Percentiles rank a stretch among this genome's conserved stretches.
Evolutionary conservation across 345 rosid genomes (phyloP).

Genomic region (Eucalyptus decipiens): DNA sequence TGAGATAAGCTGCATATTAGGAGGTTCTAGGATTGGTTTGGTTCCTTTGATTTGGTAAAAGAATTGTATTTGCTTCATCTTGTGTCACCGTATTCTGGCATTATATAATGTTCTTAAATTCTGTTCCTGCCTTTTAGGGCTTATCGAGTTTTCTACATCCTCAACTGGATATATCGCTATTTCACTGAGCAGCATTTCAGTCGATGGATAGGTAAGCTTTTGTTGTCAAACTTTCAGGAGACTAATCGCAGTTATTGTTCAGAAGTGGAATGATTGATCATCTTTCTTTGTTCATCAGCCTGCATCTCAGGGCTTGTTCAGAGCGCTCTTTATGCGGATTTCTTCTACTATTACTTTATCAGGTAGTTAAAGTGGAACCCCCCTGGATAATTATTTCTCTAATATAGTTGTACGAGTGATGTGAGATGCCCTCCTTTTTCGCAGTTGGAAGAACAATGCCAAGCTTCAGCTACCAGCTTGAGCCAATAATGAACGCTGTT

Average conservation of each 20-base stretch:
- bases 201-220: conserved; percentile 67
- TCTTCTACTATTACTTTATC: conserved; percentile 86
- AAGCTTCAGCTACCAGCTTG: conserved; percentile 93
- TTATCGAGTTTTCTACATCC: conserved; percentile 75
- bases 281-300: conserved; percentile 32
- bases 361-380: conserved; percentile 27
- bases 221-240: not conserved
- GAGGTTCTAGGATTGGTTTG: not conserved
- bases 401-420: not conserved
- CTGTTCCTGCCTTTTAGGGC: conserved; percentile 39
- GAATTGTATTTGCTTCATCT: not conserved
- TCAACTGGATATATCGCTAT: conserved; percentile 85
- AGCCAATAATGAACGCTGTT: not conserved
- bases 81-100: not conserved
- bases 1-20: not conserved
- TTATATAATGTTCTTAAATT: not conserved
- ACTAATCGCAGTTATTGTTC: not conserved
- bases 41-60: not conserved
- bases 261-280: not conserved
- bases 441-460: conserved; percentile 89
- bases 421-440: not conserved
- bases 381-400: not conserved
- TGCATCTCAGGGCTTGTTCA: conserved; percentile 78
- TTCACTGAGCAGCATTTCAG: conserved; percentile 45
- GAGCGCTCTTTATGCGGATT: conserved; percentile 84